Conservation (phyloP, 1,139 yeast genomes). For the Taiozyma sp. region DNA sequence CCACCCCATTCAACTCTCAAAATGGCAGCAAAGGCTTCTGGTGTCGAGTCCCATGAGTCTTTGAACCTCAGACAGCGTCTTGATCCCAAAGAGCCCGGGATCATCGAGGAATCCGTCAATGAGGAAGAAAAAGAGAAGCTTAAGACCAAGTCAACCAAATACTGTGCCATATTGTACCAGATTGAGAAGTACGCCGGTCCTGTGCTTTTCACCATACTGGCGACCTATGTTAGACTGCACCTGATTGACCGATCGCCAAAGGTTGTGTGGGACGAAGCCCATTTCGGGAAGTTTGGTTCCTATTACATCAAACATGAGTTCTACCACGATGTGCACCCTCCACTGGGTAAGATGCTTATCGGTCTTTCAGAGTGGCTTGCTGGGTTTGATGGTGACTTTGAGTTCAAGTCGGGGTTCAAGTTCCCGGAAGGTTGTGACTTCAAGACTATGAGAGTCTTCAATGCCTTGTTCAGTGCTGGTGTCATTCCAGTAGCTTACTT, state of each 20-base stretch:
- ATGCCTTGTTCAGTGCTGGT: conserved; percentile 56
- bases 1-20: not conserved
- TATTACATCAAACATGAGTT: conserved; percentile 58
- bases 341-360: conserved; percentile 65
- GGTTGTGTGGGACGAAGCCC: conserved; percentile 98
- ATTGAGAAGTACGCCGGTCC: conserved; percentile 34
- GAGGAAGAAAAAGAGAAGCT: not conserved
- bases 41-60: not conserved
- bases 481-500: conserved; percentile 61
- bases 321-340: conserved; percentile 78
- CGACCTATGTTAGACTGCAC: conserved; percentile 64
- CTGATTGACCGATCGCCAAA: conserved; percentile 53
- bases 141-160: not conserved
- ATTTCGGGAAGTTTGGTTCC: conserved; percentile 60
- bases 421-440: conserved; percentile 54
- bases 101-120: not conserved
- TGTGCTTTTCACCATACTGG: conserved; percentile 46
- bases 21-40: not conserved
- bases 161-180: not conserved
- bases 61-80: not conserved
- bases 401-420: conserved; percentile 52
- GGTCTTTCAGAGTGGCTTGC: conserved; percentile 66
- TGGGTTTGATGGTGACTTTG: conserved; percentile 60
- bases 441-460: conserved; percentile 58
- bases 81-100: conserved; percentile 7